Percentiles rank a stretch among this genome's conserved stretches.
These are phyloP conservation scores for Zychaea mexicana DNA, from an alignment of 371 early-diverging fungal species.

Conservation along the genomic window DNA sequence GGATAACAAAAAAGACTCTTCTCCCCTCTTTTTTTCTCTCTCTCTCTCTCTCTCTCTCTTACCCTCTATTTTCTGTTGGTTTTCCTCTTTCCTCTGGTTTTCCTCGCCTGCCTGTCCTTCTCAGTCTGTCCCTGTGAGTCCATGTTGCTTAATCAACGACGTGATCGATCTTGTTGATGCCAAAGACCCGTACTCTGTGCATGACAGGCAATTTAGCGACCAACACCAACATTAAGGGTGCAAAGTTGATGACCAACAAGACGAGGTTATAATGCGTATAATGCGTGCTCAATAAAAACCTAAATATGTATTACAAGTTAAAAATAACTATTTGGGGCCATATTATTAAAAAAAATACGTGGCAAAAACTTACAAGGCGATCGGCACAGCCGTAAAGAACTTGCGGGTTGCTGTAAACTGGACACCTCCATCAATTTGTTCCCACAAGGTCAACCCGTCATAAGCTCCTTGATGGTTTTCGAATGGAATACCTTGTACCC, in stretches of 20 bases:
- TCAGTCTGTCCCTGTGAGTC: no score
- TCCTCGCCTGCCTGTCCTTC: background rate
- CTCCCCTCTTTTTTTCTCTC: no score
- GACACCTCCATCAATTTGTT: conserved; percentile 96
- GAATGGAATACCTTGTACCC: conserved; percentile 94
- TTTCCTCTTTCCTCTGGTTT: background rate
- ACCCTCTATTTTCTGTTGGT: no score
- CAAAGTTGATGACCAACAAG: conserved; percentile 87
- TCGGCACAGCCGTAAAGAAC: conserved; percentile 91
- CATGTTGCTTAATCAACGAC: conserved; percentile 20
- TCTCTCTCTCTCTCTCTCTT: no score
- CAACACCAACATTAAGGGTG: conserved; percentile 77
- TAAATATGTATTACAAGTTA: conserved; percentile 32
- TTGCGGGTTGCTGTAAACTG: conserved; percentile 98
- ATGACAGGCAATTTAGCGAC: conserved; percentile 94
- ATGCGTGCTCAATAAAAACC: conserved; percentile 94
- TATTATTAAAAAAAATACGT: background rate
- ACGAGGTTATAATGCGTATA: conserved; percentile 91
- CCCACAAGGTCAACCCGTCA: conserved; percentile 95
- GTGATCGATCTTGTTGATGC: conserved; percentile 57
- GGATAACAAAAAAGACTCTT: no score
- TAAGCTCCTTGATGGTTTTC: conserved; percentile 94
- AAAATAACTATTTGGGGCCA: background rate
- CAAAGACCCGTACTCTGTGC: conserved; percentile 95
- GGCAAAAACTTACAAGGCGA: conserved; percentile 76